phyloP scores from a whole-genome alignment of 1,139 yeast genomes.

The Blastobotrys illinoisensis region DNA sequence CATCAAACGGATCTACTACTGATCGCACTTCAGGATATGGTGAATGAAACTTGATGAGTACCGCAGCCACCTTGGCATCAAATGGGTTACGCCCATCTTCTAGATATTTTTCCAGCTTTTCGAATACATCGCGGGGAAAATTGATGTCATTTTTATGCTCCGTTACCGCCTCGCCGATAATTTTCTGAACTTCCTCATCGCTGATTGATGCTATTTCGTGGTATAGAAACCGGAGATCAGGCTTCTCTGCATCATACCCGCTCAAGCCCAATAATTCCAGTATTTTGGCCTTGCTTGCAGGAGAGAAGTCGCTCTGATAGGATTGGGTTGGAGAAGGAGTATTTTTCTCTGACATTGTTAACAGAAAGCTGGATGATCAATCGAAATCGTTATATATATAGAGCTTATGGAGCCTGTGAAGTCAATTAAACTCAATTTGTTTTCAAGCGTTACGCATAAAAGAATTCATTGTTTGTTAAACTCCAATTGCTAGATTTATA shows the following conservation, averaged over 20 bases:
- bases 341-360: background rate
- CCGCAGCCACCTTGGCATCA: slow-evolving; percentile 32
- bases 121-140: slow-evolving; percentile 37
- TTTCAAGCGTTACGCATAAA: background rate
- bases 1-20: slow-evolving; percentile 40
- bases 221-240: slow-evolving; percentile 32
- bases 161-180: slow-evolving; percentile 25
- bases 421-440: background rate
- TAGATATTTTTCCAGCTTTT: slow-evolving; percentile 26
- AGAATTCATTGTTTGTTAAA: background rate
- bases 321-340: background rate
- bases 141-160: slow-evolving; percentile 48
- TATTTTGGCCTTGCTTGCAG: background rate
- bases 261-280: background rate
- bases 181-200: background rate
- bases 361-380: background rate
- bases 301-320: background rate
- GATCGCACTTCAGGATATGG: slow-evolving; percentile 62
- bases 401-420: background rate
- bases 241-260: background rate
- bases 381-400: background rate
- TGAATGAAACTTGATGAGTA: slow-evolving; percentile 46
- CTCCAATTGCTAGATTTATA: background rate
- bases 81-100: slow-evolving; percentile 29
- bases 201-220: slow-evolving; percentile 38